phyloP scores from a whole-genome alignment of 2,329 filamentous ascomycete genomes.

The Aureobasidium subglaciale region DNA sequence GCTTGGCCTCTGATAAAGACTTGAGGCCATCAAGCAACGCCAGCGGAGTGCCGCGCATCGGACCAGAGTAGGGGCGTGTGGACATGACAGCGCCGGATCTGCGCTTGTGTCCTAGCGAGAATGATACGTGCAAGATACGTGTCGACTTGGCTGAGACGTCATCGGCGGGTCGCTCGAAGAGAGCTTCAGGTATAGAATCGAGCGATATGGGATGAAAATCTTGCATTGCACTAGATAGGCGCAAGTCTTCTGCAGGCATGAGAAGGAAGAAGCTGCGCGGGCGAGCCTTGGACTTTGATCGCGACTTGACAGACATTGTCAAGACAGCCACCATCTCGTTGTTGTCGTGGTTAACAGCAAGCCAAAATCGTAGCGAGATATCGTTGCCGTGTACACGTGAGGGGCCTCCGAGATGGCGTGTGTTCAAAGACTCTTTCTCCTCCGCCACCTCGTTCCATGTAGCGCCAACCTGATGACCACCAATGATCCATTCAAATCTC shows the following conservation, averaged over 20 bases:
- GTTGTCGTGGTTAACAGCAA: background rate
- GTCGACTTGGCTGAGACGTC: background rate
- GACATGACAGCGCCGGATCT: conserved; percentile 4
- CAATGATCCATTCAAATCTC: background rate
- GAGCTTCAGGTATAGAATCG: background rate
- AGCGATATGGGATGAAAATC: background rate
- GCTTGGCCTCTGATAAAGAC: background rate
- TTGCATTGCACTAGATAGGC: background rate
- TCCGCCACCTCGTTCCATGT: too few species aligned
- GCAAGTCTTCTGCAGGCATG: background rate
- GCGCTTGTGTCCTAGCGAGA: background rate
- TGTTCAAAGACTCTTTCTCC: background rate
- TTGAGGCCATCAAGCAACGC: conserved; percentile 1
- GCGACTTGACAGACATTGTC: conserved; percentile 1
- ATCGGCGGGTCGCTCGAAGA: conserved; percentile 3
- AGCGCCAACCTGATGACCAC: conserved; percentile 3
- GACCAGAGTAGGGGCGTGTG: background rate
- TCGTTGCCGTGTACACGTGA: background rate
- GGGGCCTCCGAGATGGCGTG: background rate
- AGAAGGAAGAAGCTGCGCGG: conserved; percentile 2
- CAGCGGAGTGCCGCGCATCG: background rate
- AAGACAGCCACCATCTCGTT: background rate
- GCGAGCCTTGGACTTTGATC: background rate
- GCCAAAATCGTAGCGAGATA: background rate
- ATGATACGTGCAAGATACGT: background rate